Percentiles rank a stretch among this genome's conserved stretches.
Conservation (phyloP, 2,329 filamentous ascomycete genomes). For the Cryoendolithus antarcticus region DNA sequence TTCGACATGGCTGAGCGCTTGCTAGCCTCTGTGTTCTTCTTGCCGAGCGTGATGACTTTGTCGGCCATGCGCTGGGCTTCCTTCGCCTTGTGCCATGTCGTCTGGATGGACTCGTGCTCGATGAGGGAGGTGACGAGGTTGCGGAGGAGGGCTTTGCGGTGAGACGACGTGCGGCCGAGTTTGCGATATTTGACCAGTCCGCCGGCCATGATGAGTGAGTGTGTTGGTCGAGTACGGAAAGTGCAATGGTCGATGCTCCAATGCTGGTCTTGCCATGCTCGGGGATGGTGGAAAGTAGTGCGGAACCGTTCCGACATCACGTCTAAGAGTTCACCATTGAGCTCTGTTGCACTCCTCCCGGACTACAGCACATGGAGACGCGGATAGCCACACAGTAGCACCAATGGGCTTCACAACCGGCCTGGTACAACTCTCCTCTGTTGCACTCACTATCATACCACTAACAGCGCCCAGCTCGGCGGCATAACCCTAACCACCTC, state of each 20-base stretch:
- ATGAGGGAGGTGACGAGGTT: slow-evolving; percentile 94
- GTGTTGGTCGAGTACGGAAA: not conserved
- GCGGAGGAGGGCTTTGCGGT: slow-evolving; percentile 82
- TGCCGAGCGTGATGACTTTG: slow-evolving; percentile 85
- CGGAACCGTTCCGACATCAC: too few species aligned
- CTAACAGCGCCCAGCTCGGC: slow-evolving; percentile 29
- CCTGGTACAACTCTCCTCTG: slow-evolving; percentile 26
- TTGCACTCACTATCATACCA: slow-evolving; percentile 2
- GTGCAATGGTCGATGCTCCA: not conserved
- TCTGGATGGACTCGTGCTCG: slow-evolving; percentile 83
- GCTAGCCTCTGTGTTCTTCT: slow-evolving; percentile 79
- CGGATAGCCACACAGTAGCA: too few species aligned
- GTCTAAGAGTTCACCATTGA: too few species aligned
- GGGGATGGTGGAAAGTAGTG: not conserved
- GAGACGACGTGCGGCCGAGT: slow-evolving; percentile 71
- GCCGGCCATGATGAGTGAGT: slow-evolving; percentile 59
- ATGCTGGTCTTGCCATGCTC: not conserved
- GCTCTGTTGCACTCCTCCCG: too few species aligned
- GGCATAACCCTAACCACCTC: slow-evolving; percentile 39
- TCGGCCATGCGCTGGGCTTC: slow-evolving; percentile 90
- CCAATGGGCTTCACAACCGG: slow-evolving; percentile 40
- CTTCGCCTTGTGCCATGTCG: slow-evolving; percentile 93
- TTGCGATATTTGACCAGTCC: slow-evolving; percentile 80
- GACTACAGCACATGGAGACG: too few species aligned
- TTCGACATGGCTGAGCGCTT: slow-evolving; percentile 59